Conservation (phyloP, 441 rosid species). For the Macaranga tanarius region DNA sequence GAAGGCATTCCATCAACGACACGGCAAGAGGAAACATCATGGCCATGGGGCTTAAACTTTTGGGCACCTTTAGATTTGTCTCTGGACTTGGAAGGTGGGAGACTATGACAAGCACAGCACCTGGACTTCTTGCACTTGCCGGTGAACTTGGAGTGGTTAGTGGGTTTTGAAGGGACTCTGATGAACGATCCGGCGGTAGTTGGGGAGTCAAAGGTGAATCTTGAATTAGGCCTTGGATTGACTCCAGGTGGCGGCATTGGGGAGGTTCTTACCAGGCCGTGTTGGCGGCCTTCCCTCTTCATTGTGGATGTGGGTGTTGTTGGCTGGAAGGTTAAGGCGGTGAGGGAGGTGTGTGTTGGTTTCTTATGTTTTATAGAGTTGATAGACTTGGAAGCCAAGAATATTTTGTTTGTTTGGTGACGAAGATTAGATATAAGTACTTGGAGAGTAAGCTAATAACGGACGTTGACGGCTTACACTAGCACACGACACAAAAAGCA, state of each 20-base stretch:
- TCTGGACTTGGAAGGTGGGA: slow-evolving; percentile 46
- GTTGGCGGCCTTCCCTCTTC: slow-evolving; percentile 78
- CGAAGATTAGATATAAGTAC: no score
- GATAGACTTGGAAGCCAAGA: neutral
- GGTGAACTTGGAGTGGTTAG: slow-evolving; percentile 69
- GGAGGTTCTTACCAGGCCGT: slow-evolving; percentile 56
- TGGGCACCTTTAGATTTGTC: slow-evolving; percentile 54
- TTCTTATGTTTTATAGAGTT: slow-evolving; percentile 8
- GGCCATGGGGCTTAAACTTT: slow-evolving; percentile 46
- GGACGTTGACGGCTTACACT: no score
- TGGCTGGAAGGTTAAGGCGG: neutral
- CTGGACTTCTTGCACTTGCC: slow-evolving; percentile 45
- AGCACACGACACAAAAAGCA: no score
- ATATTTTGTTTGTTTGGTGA: no score
- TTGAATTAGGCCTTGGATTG: slow-evolving; percentile 37
- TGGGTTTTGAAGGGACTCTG: slow-evolving; percentile 47
- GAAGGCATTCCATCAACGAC: slow-evolving; percentile 34
- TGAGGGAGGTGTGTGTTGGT: neutral
- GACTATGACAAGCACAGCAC: slow-evolving; percentile 45
- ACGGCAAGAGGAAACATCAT: slow-evolving; percentile 24
- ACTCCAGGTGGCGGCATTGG: slow-evolving; percentile 49
- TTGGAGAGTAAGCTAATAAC: no score
- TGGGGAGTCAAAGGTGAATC: slow-evolving; percentile 35
- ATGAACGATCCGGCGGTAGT: slow-evolving; percentile 44
- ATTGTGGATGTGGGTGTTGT: slow-evolving; percentile 28